These are phyloP conservation scores for Tulasnella sp. DNA, from an alignment of 768 basidiomycete species.

Conservation along the genomic window DNA sequence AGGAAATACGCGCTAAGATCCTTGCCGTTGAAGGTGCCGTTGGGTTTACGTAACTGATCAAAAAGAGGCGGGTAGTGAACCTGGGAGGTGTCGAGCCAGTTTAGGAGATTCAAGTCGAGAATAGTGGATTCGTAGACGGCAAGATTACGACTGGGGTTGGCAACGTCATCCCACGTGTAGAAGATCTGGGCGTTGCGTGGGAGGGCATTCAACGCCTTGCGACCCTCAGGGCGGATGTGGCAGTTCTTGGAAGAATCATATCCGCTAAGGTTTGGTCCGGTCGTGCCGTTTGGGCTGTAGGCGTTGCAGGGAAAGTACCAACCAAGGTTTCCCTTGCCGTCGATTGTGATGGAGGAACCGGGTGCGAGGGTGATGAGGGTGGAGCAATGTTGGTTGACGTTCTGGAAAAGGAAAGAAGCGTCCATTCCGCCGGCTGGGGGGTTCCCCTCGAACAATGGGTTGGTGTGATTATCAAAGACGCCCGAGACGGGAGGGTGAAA, in stretches of 20 bases:
- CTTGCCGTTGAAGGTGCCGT: slow-evolving; percentile 63
- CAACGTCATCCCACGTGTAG: slow-evolving; percentile 83
- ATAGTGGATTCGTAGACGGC: slow-evolving; percentile 88
- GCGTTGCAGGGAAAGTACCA: slow-evolving; percentile 99
- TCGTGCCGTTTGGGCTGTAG: slow-evolving; percentile 55
- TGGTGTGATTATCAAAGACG: slow-evolving; percentile 63
- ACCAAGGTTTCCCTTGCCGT: slow-evolving; percentile 47
- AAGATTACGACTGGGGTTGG: slow-evolving; percentile 53
- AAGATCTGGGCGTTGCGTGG: slow-evolving; percentile 49
- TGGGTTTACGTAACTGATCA: slow-evolving; percentile 54
- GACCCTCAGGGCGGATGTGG: slow-evolving; percentile 48
- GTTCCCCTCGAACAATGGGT: slow-evolving; percentile 65
- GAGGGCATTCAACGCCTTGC: slow-evolving; percentile 27
- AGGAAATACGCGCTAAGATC: slow-evolving; percentile 82
- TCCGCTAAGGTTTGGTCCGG: slow-evolving; percentile 50
- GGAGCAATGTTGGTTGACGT: slow-evolving; percentile 70
- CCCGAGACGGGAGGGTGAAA: slow-evolving; percentile 59
- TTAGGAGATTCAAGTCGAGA: slow-evolving; percentile 75
- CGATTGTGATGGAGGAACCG: slow-evolving; percentile 53
- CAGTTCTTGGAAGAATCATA: slow-evolving; percentile 59
- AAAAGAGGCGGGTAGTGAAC: slow-evolving; percentile 78
- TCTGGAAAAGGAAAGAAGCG: slow-evolving; percentile 91
- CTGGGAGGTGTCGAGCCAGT: slow-evolving; percentile 70
- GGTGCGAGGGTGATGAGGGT: slow-evolving; percentile 59
- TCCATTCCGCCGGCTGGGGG: slow-evolving; percentile 81